Evolutionary conservation across 192 early-diverging fungal genomes (phyloP).

Genomic region (Powellomyces hirtus): DNA sequence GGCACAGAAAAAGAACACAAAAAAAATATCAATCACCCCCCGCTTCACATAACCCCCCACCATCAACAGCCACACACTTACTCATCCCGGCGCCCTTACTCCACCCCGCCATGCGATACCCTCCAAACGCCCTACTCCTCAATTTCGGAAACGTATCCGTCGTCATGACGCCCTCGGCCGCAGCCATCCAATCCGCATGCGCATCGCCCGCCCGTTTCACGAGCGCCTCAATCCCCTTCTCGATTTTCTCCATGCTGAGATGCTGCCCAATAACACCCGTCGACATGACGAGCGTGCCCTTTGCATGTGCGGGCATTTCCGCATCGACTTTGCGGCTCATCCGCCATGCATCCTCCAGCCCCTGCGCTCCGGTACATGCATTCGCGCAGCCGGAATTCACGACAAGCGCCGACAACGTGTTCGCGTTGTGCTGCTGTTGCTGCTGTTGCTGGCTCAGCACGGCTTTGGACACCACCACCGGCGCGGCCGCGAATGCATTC

Average conservation of each 20-base stretch:
- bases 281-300: constrained; percentile 76
- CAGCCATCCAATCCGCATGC: constrained; percentile 77
- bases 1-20: neutral
- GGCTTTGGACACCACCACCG: constrained; percentile 71
- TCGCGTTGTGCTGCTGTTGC: constrained; percentile 10
- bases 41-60: too few relatives aligned
- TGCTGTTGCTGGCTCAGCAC: constrained; percentile 60
- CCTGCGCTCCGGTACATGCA: constrained; percentile 87
- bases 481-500: constrained; percentile 90
- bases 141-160: constrained; percentile 98
- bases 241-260: constrained; percentile 80
- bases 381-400: constrained; percentile 95
- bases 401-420: constrained; percentile 55
- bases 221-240: constrained; percentile 56
- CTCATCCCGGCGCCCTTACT: constrained; percentile 97
- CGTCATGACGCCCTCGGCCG: constrained; percentile 90
- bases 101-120: constrained; percentile 88
- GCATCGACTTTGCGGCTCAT: constrained; percentile 63
- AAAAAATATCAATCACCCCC: neutral
- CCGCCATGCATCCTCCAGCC: constrained; percentile 70
- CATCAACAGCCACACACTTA: too few relatives aligned
- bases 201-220: constrained; percentile 37
- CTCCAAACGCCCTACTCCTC: constrained; percentile 38
- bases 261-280: constrained; percentile 96
- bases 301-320: constrained; percentile 40